Evolutionary conservation across 371 early-diverging fungal genomes (phyloP).

Genomic region (Capniomyces stellatus): DNA sequence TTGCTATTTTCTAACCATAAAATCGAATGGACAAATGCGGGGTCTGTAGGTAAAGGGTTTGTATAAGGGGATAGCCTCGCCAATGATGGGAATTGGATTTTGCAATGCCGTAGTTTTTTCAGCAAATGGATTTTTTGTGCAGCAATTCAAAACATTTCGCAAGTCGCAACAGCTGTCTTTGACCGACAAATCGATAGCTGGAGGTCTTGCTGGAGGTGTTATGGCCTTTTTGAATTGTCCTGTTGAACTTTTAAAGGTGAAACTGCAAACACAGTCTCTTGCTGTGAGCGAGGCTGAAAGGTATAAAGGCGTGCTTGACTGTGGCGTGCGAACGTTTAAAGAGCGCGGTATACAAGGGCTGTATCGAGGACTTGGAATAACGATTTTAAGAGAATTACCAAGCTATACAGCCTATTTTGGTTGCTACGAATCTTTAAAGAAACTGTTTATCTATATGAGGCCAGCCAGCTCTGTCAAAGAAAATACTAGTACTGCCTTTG

Average conservation of each 20-base stretch:
- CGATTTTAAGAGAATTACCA: constrained; percentile 68
- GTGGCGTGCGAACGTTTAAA: constrained; percentile 45
- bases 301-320: constrained; percentile 58
- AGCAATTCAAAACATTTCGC: constrained; percentile 34
- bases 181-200: constrained; percentile 44
- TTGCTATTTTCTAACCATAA: too few species aligned
- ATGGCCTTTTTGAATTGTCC: constrained; percentile 67
- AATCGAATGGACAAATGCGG: too few species aligned
- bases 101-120: constrained; percentile 78
- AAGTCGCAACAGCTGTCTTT: constrained; percentile 28
- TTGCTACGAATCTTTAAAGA: constrained; percentile 45
- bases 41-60: constrained; percentile 44
- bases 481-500: constrained; percentile 22
- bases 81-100: constrained; percentile 70
- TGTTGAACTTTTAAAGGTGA: constrained; percentile 69
- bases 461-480: constrained; percentile 8
- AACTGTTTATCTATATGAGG: constrained; percentile 25
- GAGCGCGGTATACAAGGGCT: constrained; percentile 47
- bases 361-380: constrained; percentile 64
- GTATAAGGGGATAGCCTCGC: constrained; percentile 68
- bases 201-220: constrained; percentile 62
- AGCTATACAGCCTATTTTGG: constrained; percentile 70
- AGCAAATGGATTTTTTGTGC: constrained; percentile 45
- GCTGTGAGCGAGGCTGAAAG: constrained; percentile 10
- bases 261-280: constrained; percentile 53